Conservation (phyloP, 306 rosid species). For the peach (Prunus persica) region Prunus_persica_NCBIv2 NC_034016.1:17916001-17916500, state of each 20-base stretch:
- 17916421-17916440: not conserved
- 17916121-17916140: slow-evolving; percentile 41
- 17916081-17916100: slow-evolving; percentile 14
- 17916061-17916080: slow-evolving; percentile 6
- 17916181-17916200: slow-evolving; percentile 86
- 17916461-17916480: not conserved
- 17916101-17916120: not conserved
- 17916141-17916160: slow-evolving; percentile 98
- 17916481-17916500: not conserved
- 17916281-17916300: slow-evolving; percentile 85
- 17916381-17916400: not conserved
- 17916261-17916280: slow-evolving; percentile 66
- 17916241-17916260: slow-evolving; percentile 50
- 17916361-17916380: not conserved
- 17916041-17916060: slow-evolving; percentile 26
- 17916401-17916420: not conserved
- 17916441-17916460: not conserved
- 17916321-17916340: slow-evolving; percentile 68
- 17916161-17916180: slow-evolving; percentile 91
- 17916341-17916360: not conserved
- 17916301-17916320: slow-evolving; percentile 81
- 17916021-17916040: slow-evolving; percentile 92
- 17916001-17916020: slow-evolving; percentile 77
- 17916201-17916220: slow-evolving; percentile 75
- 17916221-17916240: slow-evolving; percentile 77